Evolutionary conservation across 306 rosid species (phyloP).

Genomic region (Castanea sativa): DNA sequence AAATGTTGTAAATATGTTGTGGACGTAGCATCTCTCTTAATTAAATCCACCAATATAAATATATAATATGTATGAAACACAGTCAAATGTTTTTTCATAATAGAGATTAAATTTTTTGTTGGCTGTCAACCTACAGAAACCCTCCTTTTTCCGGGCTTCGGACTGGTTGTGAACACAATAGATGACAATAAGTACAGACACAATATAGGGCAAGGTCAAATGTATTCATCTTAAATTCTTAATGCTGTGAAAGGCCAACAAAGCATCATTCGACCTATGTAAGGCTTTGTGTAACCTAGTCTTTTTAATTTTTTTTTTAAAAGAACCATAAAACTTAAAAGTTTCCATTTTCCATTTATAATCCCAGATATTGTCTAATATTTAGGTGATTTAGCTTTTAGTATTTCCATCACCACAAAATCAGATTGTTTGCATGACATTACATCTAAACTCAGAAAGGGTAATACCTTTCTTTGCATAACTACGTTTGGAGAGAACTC

Average conservation of each 20-base stretch:
- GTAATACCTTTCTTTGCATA: conserved; percentile 68
- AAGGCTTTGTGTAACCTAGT: not conserved
- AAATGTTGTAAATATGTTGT: too few species aligned
- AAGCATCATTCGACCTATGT: not conserved
- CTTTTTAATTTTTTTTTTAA: not conserved
- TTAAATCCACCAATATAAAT: not conserved
- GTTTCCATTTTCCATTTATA: not conserved
- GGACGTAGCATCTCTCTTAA: too few species aligned
- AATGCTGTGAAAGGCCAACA: not conserved
- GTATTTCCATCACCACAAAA: not conserved
- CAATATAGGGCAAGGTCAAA: too few species aligned
- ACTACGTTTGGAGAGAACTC: conserved; percentile 76
- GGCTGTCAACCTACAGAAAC: too few species aligned
- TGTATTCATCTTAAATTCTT: not conserved
- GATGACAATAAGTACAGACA: too few species aligned
- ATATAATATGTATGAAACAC: not conserved
- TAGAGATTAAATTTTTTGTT: too few species aligned
- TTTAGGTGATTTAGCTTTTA: not conserved
- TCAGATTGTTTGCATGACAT: conserved; percentile 12
- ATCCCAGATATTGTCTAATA: not conserved
- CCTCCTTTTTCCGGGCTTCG: too few species aligned
- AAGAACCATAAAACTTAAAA: not conserved
- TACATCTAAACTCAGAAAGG: conserved; percentile 2
- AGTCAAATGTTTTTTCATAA: too few species aligned
- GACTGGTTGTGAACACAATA: too few species aligned